A percentile compares a stretch with the other conserved stretches of the same genome.
Evolutionary conservation across 2,329 filamentous ascomycete species (phyloP).

Genomic region (Domatiomyces catenatus): DNA sequence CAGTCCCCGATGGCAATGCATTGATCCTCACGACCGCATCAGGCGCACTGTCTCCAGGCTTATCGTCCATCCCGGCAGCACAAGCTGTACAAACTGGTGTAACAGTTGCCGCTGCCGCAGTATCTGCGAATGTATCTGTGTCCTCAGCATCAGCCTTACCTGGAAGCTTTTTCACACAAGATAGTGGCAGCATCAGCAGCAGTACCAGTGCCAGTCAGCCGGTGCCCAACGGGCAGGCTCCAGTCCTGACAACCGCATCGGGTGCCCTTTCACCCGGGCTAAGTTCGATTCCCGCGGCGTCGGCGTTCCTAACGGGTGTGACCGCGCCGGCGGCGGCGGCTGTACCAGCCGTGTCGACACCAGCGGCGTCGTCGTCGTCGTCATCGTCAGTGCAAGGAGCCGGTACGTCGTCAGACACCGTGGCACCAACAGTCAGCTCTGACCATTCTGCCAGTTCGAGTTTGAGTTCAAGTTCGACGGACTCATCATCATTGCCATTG

Average conservation of each 20-base stretch:
- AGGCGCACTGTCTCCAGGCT: constrained; percentile 8
- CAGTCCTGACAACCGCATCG: constrained; percentile 3
- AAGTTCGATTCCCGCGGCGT: constrained; percentile 12
- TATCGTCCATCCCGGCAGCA: constrained; percentile 12
- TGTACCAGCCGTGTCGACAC: constrained; percentile 1
- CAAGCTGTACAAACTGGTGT: constrained; percentile 12
- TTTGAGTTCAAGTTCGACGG: background rate
- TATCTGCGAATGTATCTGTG: constrained; percentile 1
- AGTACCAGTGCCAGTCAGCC: background rate
- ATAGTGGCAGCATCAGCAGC: background rate
- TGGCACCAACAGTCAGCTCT: background rate
- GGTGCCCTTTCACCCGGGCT: constrained; percentile 10
- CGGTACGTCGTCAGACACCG: background rate
- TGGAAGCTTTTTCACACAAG: background rate
- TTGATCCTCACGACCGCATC: constrained; percentile 3
- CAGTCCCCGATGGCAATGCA: constrained; percentile 3
- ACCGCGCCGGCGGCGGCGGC: constrained; percentile 6
- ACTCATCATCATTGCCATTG: background rate
- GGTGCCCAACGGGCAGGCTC: constrained; percentile 5
- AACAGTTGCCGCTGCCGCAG: constrained; percentile 7
- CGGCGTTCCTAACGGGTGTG: constrained; percentile 12
- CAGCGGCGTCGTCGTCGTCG: background rate
- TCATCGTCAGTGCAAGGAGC: background rate
- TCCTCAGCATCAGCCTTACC: no score
- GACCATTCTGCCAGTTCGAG: background rate